Evolutionary conservation across 441 rosid genomes (phyloP).

Genomic region (Syzygium malaccense): DNA sequence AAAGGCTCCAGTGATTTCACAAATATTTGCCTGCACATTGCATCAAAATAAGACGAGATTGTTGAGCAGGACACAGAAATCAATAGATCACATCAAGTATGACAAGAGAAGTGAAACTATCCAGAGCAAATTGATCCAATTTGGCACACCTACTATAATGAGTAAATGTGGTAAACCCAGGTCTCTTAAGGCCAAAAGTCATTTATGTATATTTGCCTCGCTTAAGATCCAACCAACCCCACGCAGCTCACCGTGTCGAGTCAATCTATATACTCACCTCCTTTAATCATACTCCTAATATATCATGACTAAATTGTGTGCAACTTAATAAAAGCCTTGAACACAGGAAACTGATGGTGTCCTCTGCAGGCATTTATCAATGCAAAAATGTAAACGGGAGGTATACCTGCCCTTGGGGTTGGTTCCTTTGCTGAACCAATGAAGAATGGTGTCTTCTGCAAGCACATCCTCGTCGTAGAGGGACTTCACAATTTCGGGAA

Average conservation of each 20-base stretch:
- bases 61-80: not conserved
- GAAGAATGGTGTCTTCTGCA: slow-evolving; percentile 90
- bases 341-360: not conserved
- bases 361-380: not conserved
- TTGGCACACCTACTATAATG: not conserved
- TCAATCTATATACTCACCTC: not conserved
- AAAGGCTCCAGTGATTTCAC: slow-evolving; percentile 92
- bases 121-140: not conserved
- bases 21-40: slow-evolving; percentile 68
- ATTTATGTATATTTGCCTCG: not conserved
- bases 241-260: not conserved
- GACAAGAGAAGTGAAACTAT: not conserved
- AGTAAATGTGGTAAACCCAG: not conserved
- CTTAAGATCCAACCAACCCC: not conserved
- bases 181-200: not conserved
- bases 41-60: not conserved
- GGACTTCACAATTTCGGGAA: slow-evolving; percentile 85
- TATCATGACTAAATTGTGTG: not conserved
- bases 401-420: slow-evolving; percentile 90
- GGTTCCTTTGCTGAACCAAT: slow-evolving; percentile 90
- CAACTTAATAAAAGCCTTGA: not conserved
- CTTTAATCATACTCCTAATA: not conserved
- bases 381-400: not conserved
- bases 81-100: not conserved
- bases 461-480: slow-evolving; percentile 93